Conservation (phyloP, 2,329 filamentous ascomycete species). For the Colletotrichum sp. region DNA sequence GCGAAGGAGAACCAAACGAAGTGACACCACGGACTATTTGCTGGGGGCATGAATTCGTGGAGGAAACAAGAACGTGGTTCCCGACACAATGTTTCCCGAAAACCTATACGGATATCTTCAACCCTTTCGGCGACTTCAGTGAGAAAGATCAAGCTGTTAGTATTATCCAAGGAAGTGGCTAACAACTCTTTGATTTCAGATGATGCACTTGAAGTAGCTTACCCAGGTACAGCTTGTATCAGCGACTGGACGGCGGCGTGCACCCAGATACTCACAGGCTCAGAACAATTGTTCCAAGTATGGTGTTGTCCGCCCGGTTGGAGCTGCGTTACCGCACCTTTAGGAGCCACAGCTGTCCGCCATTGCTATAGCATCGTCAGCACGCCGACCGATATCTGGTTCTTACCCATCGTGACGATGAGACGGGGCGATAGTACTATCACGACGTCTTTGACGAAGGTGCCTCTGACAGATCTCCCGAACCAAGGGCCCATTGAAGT, state of each 20-base stretch:
- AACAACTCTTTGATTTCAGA: background rate
- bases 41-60: background rate
- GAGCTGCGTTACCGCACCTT: too few relatives aligned
- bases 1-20: background rate
- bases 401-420: background rate
- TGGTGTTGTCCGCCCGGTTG: slow-evolving; percentile 7
- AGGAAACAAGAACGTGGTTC: background rate
- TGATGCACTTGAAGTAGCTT: background rate
- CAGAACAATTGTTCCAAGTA: background rate
- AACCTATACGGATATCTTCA: background rate
- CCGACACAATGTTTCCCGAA: background rate
- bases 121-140: background rate
- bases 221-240: background rate
- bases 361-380: background rate
- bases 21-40: background rate
- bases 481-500: background rate
- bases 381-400: slow-evolving; percentile 1
- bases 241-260: background rate
- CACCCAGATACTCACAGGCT: background rate
- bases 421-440: background rate
- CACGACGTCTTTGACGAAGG: background rate
- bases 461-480: background rate
- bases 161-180: background rate
- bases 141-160: background rate
- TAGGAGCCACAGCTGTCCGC: too few relatives aligned